phyloP scores from a whole-genome alignment of 192 early-diverging fungal genomes.

The Umbelopsis sp. region DNA sequence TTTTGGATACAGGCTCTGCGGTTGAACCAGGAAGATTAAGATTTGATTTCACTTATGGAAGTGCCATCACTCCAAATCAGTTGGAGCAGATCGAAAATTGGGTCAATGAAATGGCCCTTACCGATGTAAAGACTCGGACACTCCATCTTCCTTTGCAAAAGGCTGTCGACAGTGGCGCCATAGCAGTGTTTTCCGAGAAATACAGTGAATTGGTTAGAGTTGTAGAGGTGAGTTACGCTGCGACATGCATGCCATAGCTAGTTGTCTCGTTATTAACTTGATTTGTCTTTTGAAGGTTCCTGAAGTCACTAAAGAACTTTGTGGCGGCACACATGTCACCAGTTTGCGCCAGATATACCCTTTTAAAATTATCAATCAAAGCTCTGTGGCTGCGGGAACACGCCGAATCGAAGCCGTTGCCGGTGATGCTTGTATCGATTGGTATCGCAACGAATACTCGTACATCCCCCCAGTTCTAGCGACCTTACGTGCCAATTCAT shows the following conservation, averaged over 20 bases:
- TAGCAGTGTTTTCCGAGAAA: conserved; percentile 58
- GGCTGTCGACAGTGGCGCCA: conserved; percentile 54
- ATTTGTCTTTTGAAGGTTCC: conserved; percentile 31
- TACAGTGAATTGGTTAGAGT: conserved; percentile 59
- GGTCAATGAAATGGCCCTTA: conserved; percentile 49
- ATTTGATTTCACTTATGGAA: conserved; percentile 63
- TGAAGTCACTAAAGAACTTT: conserved; percentile 54
- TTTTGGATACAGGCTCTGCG: conserved; percentile 39
- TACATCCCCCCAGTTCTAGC: conserved; percentile 46
- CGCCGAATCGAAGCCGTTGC: conserved; percentile 65
- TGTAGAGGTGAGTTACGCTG: conserved; percentile 48
- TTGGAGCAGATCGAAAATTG: conserved; percentile 51
- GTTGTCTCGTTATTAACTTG: background rate
- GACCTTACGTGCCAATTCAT: conserved; percentile 39
- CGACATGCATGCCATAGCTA: background rate
- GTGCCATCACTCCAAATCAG: conserved; percentile 46
- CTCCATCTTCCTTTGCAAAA: conserved; percentile 48
- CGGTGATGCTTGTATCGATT: conserved; percentile 44
- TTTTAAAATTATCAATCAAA: conserved; percentile 56
- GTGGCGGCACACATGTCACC: conserved; percentile 62
- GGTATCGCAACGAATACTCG: conserved; percentile 48
- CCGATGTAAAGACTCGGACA: conserved; percentile 33
- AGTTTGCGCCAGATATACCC: conserved; percentile 51
- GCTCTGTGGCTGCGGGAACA: conserved; percentile 61
- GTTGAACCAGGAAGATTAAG: conserved; percentile 54